Base-by-base conservation (phyloP, 192 early-diverging fungal genomes). In the Martensiomyces pterosporus region DNA sequence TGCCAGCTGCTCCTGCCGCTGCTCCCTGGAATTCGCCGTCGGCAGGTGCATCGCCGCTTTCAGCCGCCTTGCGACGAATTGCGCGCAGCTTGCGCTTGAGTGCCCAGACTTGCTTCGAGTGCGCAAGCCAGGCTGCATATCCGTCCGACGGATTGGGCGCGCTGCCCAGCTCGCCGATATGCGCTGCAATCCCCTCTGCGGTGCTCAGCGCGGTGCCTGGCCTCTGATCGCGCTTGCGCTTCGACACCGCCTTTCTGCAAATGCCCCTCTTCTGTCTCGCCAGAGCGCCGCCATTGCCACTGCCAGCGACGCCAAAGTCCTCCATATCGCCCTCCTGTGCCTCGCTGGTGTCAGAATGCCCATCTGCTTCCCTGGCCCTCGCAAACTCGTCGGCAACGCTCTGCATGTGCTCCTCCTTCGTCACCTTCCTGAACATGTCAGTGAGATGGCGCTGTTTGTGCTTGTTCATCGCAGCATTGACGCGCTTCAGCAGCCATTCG, bases 401-500 rank as follows among this genome's bases (percentile, higher is more conserved):
- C 12, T 54, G 45, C 47, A 59, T 9, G 29, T 58, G 49, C 50
- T 64, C 49, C 35, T 57, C 56, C 24, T 72, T 68, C 29, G 70
- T 50, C 4, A 66, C 61, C 34, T 61, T 67, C 27, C 62, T 57
- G 63, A 98, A 94, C 68, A 91, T 81, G 18, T 93, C 90, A 0
- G 92, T 93, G 56, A 91, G 84, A 17, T 75, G 71, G 29, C 79
- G 79, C 62, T 97, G 97, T 60, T 85, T 87, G 46, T 84, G 81
- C 56, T 84, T 84, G 68, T 91, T 93, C 35, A 89, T 78, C n/a
- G 80, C 70, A 0, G 75, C 77, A 6, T 78, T 76, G 4, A 97
- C 81, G 9, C 90, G 80, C 56, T 91, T 89, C 16, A 79, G 76
- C 32, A 99, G 67, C 97, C 97, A 99, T 48, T 97, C 92, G 2